Evolutionary conservation across 257 asterid genomes (phyloP).

Genomic region (Echium plantagineum): DNA sequence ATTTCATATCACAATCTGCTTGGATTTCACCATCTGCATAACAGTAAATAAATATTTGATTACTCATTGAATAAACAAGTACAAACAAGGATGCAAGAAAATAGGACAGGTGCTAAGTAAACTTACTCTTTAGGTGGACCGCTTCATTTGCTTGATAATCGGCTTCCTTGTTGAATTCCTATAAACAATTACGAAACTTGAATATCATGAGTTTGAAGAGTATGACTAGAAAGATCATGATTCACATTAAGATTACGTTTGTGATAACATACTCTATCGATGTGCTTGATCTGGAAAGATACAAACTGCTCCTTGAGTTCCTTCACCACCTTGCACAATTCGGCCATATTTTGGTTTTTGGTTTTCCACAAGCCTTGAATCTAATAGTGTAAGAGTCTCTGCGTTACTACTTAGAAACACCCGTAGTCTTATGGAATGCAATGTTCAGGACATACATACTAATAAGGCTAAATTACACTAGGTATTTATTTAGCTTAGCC

Average conservation of each 20-base stretch:
- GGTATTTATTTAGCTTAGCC: no score
- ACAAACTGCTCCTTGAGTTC: slow-evolving; percentile 73
- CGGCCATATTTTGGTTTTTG: slow-evolving; percentile 86
- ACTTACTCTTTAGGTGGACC: slow-evolving; percentile 50
- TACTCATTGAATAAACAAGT: slow-evolving; percentile 5
- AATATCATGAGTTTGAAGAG: not conserved
- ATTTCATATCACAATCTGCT: slow-evolving; percentile 56
- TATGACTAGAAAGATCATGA: not conserved
- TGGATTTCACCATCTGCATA: slow-evolving; percentile 72
- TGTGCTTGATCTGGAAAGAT: slow-evolving; percentile 69
- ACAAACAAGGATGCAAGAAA: slow-evolving; percentile 3
- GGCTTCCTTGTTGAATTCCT: slow-evolving; percentile 79
- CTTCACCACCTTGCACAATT: slow-evolving; percentile 78
- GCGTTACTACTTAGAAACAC: no score
- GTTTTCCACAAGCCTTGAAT: slow-evolving; percentile 93
- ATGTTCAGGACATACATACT: no score
- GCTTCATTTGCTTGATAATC: slow-evolving; percentile 91
- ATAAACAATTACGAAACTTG: slow-evolving; percentile 7
- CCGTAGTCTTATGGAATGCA: no score
- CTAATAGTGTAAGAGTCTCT: slow-evolving; percentile 20
- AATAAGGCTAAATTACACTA: no score
- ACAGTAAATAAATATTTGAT: not conserved
- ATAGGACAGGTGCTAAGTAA: not conserved
- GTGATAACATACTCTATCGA: slow-evolving; percentile 54
- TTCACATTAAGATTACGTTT: not conserved